Percentiles rank a stretch among this genome's conserved stretches.
These are phyloP conservation scores for Vaccinium corymbosum DNA, from an alignment of 148 eudicot genomes.

Conservation along the genomic window DNA sequence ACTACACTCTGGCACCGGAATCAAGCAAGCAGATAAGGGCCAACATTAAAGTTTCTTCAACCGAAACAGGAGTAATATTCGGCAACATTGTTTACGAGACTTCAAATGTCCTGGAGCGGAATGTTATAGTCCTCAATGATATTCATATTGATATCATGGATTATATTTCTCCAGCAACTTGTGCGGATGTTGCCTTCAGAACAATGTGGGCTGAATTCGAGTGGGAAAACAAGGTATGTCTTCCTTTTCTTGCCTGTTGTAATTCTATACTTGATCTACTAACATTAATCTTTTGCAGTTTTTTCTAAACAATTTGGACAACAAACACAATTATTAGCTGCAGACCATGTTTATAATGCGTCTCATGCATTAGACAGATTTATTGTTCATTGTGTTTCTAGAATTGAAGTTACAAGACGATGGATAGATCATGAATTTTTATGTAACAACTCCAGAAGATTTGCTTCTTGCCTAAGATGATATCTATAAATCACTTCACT, in stretches of 20 bases:
- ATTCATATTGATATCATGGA: slow-evolving; percentile 99
- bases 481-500: not conserved
- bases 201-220: slow-evolving; percentile 99
- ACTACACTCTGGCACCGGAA: slow-evolving; percentile 90
- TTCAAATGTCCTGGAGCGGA: slow-evolving; percentile 89
- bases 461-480: not conserved
- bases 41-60: slow-evolving; percentile 91
- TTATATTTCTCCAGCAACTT: slow-evolving; percentile 89
- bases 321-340: not conserved
- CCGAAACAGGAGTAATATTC: slow-evolving; percentile 93
- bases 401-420: not conserved
- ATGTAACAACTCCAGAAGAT: not conserved
- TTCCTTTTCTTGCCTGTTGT: not conserved
- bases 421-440: not conserved
- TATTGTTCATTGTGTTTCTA: not conserved
- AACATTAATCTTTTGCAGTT: not conserved
- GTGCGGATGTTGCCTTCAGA: slow-evolving; percentile 86
- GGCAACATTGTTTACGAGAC: slow-evolving; percentile 95
- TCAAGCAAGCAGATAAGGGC: slow-evolving; percentile 95
- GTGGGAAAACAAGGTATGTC: slow-evolving; percentile 95
- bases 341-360: not conserved
- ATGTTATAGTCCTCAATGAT: slow-evolving; percentile 94
- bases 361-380: not conserved
- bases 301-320: not conserved
- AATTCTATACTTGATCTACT: not conserved